Percentiles rank a stretch among this genome's conserved stretches.
Conservation (phyloP, 2,329 filamentous ascomycete species). For the Penicillium freii region DNA sequence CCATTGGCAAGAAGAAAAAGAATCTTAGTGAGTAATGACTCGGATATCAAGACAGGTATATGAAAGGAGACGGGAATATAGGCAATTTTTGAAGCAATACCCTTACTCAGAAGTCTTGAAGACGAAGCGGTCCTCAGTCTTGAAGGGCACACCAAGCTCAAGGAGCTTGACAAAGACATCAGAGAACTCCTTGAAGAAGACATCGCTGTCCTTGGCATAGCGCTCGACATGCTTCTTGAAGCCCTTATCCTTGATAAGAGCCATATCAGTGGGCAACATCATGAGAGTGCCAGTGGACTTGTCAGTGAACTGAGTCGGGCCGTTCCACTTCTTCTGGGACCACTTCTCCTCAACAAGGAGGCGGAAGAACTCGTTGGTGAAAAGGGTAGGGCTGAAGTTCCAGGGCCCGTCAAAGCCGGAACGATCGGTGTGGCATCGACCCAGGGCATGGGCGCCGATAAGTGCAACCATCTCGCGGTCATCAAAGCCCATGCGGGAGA, state of each 20-base stretch:
- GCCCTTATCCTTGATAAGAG: slow-evolving; percentile 80
- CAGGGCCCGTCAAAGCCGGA: slow-evolving; percentile 86
- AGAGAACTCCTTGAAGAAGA: slow-evolving; percentile 92
- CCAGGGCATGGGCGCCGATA: slow-evolving; percentile 78
- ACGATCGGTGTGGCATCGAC: slow-evolving; percentile 85
- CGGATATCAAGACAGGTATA: slow-evolving; percentile 25
- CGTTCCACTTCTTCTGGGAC: slow-evolving; percentile 87
- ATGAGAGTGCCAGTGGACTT: slow-evolving; percentile 82
- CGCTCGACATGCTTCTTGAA: slow-evolving; percentile 78
- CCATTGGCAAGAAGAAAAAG: neutral
- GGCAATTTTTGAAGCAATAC: neutral
- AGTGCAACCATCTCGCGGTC: slow-evolving; percentile 96
- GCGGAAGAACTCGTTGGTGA: slow-evolving; percentile 94
- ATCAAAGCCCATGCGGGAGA: slow-evolving; percentile 95
- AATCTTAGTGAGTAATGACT: slow-evolving; percentile 8
- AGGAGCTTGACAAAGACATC: slow-evolving; percentile 78
- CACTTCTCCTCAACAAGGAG: slow-evolving; percentile 90
- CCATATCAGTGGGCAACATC: slow-evolving; percentile 95
- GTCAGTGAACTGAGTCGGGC: slow-evolving; percentile 87
- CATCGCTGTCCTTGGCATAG: slow-evolving; percentile 86
- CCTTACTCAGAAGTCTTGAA: slow-evolving; percentile 59
- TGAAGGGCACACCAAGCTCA: slow-evolving; percentile 91
- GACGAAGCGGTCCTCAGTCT: slow-evolving; percentile 57
- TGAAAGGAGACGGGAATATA: neutral
- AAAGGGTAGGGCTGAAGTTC: slow-evolving; percentile 84